Evolutionary conservation across 768 basidiomycete species (phyloP).

Genomic region (Crassisporium funariophilum): DNA sequence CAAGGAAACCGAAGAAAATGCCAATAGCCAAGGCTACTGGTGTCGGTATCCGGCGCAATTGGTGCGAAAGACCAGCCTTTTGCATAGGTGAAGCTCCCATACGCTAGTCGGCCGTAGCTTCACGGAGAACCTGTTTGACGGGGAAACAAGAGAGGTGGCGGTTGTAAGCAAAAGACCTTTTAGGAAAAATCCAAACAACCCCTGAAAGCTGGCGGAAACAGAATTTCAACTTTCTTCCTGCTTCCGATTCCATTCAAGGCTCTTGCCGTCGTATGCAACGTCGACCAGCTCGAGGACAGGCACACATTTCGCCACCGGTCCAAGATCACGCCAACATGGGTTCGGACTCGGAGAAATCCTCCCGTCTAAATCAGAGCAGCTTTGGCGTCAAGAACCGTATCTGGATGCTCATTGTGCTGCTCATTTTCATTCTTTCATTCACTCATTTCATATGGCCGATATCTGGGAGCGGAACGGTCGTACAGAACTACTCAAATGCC

Average conservation of each 20-base stretch:
- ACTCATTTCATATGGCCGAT: constrained; percentile 58
- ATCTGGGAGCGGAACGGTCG: constrained; percentile 25
- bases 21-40: constrained; percentile 62
- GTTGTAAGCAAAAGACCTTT: too few relatives aligned
- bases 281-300: constrained; percentile 51
- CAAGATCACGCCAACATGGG: constrained; percentile 44
- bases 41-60: constrained; percentile 52
- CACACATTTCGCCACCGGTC: constrained; percentile 55
- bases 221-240: too few relatives aligned
- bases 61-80: constrained; percentile 17
- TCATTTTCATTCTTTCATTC: constrained; percentile 56
- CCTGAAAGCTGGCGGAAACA: too few relatives aligned
- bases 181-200: too few relatives aligned
- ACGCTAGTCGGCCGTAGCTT: too few relatives aligned
- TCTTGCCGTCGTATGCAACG: constrained; percentile 67
- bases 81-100: background rate
- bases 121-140: too few relatives aligned
- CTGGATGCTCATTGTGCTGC: constrained; percentile 59
- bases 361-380: constrained; percentile 56
- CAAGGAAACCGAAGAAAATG: constrained; percentile 58
- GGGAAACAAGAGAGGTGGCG: too few relatives aligned
- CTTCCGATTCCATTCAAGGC: constrained; percentile 15
- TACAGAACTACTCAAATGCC: constrained; percentile 40
- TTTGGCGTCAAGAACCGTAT: constrained; percentile 70
- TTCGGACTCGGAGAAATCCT: constrained; percentile 49